Evolutionary conservation across 352 stramenopile species (phyloP).

Genomic region (Blastocystis sp.): DNA sequence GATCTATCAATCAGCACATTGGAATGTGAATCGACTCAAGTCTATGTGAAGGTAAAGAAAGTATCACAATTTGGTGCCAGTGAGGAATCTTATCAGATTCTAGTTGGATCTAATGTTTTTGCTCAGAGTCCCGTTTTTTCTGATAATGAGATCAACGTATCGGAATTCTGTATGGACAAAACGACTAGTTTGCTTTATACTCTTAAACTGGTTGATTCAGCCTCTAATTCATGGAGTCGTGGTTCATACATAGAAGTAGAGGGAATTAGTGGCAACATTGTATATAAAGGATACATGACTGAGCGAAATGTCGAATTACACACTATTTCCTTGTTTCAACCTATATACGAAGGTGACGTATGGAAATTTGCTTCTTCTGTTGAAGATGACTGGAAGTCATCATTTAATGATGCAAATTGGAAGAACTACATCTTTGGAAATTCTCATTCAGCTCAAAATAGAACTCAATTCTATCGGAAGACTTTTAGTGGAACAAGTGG

Average conservation of each 20-base stretch:
- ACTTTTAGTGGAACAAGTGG: background rate
- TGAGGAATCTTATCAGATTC: background rate
- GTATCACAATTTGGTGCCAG: background rate
- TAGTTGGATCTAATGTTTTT: background rate
- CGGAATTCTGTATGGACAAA: background rate
- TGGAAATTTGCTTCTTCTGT: background rate
- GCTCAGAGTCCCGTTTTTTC: background rate
- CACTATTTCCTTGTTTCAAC: background rate
- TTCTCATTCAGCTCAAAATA: background rate
- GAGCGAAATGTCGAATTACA: background rate
- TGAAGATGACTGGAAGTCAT: background rate
- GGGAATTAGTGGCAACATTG: constrained; percentile 2
- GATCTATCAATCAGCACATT: background rate
- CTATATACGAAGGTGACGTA: background rate
- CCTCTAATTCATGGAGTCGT: background rate
- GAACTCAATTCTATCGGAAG: background rate
- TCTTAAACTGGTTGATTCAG: background rate
- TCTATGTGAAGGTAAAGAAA: background rate
- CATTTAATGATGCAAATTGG: background rate
- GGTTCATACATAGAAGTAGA: constrained; percentile 16
- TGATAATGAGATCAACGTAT: background rate
- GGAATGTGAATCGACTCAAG: background rate
- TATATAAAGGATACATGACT: constrained; percentile 14
- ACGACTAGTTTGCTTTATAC: background rate
- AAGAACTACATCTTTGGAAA: background rate